Conservation (phyloP, 805 yeast species). For the Metschnikowia hibisci region DNA sequence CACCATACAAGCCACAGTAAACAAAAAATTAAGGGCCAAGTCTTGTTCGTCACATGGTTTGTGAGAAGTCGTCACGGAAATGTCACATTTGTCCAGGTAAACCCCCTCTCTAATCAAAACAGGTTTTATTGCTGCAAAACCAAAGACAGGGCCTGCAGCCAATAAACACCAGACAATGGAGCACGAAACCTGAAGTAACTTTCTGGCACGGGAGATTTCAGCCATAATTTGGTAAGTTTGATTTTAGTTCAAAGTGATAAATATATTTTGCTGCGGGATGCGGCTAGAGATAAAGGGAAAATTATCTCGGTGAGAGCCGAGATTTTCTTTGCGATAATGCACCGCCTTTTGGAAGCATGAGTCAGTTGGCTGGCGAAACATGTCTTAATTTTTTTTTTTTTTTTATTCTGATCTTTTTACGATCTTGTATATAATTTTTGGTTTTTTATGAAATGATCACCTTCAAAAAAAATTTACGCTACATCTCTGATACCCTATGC, state of each 20-base stretch:
- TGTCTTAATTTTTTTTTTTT: too few relatives aligned
- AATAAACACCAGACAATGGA: constrained; percentile 84
- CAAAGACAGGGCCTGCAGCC: constrained; percentile 93
- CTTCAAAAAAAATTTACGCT: too few relatives aligned
- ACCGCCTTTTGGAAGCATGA: background rate
- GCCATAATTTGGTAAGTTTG: constrained; percentile 7
- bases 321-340: constrained; percentile 3
- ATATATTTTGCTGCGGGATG: background rate
- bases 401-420: too few relatives aligned
- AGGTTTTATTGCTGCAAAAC: constrained; percentile 93
- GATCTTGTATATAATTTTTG: too few relatives aligned
- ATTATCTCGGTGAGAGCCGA: constrained; percentile 2
- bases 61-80: constrained; percentile 11
- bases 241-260: background rate
- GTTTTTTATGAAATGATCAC: too few relatives aligned
- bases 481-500: too few relatives aligned
- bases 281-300: background rate
- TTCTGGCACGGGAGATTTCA: constrained; percentile 19
- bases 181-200: constrained; percentile 58
- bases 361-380: too few relatives aligned
- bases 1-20: constrained; percentile 80
- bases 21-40: constrained; percentile 72
- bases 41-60: constrained; percentile 70
- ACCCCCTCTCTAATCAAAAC: constrained; percentile 74
- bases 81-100: constrained; percentile 58